phyloP scores from a whole-genome alignment of 2,329 filamentous ascomycete genomes.

The Diaporthe ilicicola region DNA sequence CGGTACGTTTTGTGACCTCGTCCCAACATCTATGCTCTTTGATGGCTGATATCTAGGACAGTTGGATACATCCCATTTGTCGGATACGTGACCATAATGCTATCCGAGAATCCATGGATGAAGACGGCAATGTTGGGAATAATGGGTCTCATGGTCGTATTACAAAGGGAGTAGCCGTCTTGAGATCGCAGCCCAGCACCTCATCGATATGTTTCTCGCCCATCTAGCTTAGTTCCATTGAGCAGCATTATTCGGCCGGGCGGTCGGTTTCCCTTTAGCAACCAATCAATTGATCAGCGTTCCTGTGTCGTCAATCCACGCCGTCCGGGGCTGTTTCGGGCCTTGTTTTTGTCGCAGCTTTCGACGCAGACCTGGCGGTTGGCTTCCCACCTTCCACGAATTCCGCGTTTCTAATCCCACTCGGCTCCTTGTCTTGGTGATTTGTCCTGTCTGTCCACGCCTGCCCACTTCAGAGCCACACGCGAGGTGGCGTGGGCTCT shows the following conservation, averaged over 20 bases:
- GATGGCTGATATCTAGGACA: not conserved
- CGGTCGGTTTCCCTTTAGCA: not conserved
- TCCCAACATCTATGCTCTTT: not conserved
- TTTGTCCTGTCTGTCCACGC: not conserved
- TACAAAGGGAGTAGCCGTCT: slow-evolving; percentile 84
- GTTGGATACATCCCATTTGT: slow-evolving; percentile 93
- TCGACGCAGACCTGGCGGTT: not conserved
- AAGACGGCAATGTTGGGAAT: slow-evolving; percentile 94
- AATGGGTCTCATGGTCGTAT: slow-evolving; percentile 92
- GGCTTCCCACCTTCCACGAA: not conserved
- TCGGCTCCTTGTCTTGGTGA: too few relatives aligned
- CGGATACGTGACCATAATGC: slow-evolving; percentile 94
- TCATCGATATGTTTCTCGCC: not conserved
- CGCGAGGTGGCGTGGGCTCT: not conserved
- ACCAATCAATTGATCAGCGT: not conserved
- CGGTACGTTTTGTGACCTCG: not conserved
- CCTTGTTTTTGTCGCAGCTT: not conserved
- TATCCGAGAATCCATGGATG: slow-evolving; percentile 95
- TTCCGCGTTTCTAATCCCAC: not conserved
- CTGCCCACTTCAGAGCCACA: not conserved
- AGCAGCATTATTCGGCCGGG: not conserved
- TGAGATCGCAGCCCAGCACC: not conserved
- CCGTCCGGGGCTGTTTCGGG: too few relatives aligned
- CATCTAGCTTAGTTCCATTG: not conserved
- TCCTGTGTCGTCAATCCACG: not conserved